These are phyloP conservation scores for Delphinella strobiligena DNA, from an alignment of 2,329 filamentous ascomycete species.

Conservation along the genomic window DNA sequence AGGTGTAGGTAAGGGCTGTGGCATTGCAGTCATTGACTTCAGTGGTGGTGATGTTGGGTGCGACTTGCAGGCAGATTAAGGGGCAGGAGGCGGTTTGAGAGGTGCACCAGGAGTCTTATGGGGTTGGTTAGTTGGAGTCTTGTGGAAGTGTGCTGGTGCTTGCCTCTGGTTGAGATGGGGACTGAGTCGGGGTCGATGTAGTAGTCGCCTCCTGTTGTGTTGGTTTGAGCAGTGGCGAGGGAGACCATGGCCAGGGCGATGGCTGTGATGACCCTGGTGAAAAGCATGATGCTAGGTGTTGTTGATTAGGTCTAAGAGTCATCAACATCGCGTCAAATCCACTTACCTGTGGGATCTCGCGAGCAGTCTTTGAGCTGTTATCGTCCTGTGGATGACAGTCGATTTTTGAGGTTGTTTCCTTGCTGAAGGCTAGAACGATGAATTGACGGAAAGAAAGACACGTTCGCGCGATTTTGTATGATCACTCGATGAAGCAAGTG, in stretches of 20 bases:
- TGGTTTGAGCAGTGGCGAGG: conserved; percentile 39
- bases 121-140: conserved; percentile 13
- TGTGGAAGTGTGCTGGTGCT: conserved; percentile 15
- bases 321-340: neutral
- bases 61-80: conserved; percentile 56
- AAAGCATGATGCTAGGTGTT: neutral
- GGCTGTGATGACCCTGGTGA: conserved; percentile 26
- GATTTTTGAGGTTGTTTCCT: too few species aligned
- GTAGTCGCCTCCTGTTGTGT: conserved; percentile 22
- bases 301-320: neutral
- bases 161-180: conserved; percentile 39
- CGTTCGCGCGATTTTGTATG: too few species aligned
- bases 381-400: too few species aligned
- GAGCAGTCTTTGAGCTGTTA: too few species aligned
- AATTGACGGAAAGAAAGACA: too few species aligned
- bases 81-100: conserved; percentile 54
- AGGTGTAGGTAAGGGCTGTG: conserved; percentile 55
- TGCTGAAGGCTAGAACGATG: too few species aligned
- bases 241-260: conserved; percentile 40
- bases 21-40: conserved; percentile 56
- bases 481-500: too few species aligned
- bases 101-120: conserved; percentile 52
- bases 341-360: too few species aligned
- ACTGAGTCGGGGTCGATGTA: conserved; percentile 54
- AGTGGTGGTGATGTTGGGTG: conserved; percentile 27